phyloP scores from a whole-genome alignment of 1,284 basidiomycete species.

The Vanrija humicola region DNA sequence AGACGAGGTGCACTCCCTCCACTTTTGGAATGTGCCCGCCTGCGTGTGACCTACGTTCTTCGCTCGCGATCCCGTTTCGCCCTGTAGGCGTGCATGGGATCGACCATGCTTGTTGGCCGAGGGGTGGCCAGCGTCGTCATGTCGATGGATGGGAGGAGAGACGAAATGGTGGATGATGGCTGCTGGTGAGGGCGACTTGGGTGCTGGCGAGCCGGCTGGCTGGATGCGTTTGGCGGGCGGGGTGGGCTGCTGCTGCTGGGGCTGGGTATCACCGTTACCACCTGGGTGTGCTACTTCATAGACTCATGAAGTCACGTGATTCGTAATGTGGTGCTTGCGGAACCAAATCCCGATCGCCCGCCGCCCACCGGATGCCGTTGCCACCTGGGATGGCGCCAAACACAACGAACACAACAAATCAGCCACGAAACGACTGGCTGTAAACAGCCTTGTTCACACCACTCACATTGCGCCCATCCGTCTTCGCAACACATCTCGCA shows the following conservation, averaged over 20 bases:
- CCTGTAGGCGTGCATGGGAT: conserved; percentile 74
- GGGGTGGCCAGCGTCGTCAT: conserved; percentile 11
- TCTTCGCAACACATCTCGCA: neutral
- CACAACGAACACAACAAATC: conserved; percentile 11
- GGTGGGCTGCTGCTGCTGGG: too few relatives aligned
- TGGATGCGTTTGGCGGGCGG: too few relatives aligned
- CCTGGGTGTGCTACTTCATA: too few relatives aligned
- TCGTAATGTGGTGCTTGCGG: neutral
- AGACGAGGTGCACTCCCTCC: neutral
- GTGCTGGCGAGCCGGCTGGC: too few relatives aligned
- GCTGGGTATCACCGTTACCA: too few relatives aligned
- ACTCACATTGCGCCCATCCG: too few relatives aligned
- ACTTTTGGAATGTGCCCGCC: neutral
- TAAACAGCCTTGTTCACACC: neutral
- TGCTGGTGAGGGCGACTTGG: too few relatives aligned
- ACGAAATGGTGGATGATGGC: neutral
- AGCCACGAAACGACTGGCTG: neutral
- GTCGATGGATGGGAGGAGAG: neutral
- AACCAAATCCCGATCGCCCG: neutral
- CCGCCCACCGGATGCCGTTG: too few relatives aligned
- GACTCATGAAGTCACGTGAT: too few relatives aligned
- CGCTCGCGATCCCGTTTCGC: conserved; percentile 67
- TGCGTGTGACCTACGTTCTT: conserved; percentile 39
- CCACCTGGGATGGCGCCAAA: neutral
- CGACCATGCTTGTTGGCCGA: conserved; percentile 22